A percentile compares a stretch with the other conserved stretches of the same genome.
Conservation (phyloP, 176 grass and related monocot genomes). For the Avena atlantica region DNA sequence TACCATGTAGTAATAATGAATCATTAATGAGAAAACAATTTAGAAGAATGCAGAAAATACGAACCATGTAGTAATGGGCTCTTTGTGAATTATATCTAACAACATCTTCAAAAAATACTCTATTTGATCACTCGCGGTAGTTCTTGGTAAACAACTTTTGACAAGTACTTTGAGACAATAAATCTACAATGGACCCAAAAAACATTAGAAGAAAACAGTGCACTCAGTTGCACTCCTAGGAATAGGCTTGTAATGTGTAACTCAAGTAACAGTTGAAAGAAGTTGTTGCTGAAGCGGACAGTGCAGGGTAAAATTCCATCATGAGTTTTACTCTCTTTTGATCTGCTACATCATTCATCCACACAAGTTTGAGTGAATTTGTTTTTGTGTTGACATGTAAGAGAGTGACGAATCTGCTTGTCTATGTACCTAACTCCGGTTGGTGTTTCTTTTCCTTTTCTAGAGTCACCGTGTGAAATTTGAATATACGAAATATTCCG, state of each 20-base stretch:
- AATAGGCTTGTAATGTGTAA: neutral
- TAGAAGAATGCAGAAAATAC: conserved; percentile 26
- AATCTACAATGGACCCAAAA: conserved; percentile 61
- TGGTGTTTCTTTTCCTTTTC: no score
- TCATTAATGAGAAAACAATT: conserved; percentile 1
- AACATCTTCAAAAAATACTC: conserved; percentile 70
- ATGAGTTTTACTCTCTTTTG: neutral
- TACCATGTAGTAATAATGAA: neutral
- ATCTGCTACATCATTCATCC: no score
- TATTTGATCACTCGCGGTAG: conserved; percentile 43
- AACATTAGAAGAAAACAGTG: conserved; percentile 22
- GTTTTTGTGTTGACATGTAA: no score
- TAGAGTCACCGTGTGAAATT: no score
- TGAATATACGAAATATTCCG: no score
- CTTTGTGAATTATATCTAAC: conserved; percentile 66
- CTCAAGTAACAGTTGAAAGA: neutral
- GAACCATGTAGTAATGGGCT: conserved; percentile 66
- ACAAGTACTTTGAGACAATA: conserved; percentile 87
- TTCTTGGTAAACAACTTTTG: conserved; percentile 76
- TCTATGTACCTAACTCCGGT: no score
- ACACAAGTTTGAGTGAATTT: no score
- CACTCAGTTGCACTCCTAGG: no score
- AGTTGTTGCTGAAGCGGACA: conserved; percentile 4
- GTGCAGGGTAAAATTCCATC: neutral
- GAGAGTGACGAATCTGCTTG: no score